A percentile compares a stretch with the other conserved stretches of the same genome.
Evolutionary conservation across 495 filamentous ascomycete species (phyloP).

Genomic region (Eremomyces bilateralis): DNA sequence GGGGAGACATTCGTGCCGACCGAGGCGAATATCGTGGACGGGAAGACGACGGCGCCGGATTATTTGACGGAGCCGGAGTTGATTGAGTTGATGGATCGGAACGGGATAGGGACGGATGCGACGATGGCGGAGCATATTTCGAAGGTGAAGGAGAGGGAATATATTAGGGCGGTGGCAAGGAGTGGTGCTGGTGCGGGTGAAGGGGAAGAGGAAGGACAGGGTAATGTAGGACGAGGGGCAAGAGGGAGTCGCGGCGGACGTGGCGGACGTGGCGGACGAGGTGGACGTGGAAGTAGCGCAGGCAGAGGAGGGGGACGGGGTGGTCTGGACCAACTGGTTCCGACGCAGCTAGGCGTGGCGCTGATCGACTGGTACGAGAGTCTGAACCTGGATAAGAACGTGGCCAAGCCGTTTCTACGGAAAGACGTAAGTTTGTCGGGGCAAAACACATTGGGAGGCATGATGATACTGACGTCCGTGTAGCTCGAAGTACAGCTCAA

Average conservation of each 20-base stretch:
- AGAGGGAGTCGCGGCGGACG: conserved; percentile 25
- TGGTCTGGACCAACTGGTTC: conserved; percentile 68
- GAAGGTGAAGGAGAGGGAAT: conserved; percentile 76
- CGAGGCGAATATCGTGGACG: conserved; percentile 73
- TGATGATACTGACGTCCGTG: conserved; percentile 2
- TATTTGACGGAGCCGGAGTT: conserved; percentile 91
- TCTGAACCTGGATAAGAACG: conserved; percentile 70
- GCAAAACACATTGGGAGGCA: not conserved
- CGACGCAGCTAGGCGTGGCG: conserved; percentile 72
- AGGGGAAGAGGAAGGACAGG: conserved; percentile 19
- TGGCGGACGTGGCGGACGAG: conserved; percentile 21
- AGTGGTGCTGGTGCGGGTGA: conserved; percentile 20
- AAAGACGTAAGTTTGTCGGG: conserved; percentile 38
- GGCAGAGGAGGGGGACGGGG: conserved; percentile 23
- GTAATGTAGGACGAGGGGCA: conserved; percentile 10
- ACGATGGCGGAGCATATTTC: conserved; percentile 98
- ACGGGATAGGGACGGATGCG: conserved; percentile 94
- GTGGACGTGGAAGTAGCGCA: conserved; percentile 19
- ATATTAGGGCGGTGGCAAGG: conserved; percentile 45
- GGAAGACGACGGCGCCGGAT: conserved; percentile 60
- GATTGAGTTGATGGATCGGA: conserved; percentile 96
- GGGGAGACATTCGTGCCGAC: conserved; percentile 73
- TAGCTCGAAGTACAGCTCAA: conserved; percentile 85
- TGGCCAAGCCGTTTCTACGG: conserved; percentile 89
- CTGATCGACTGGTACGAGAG: conserved; percentile 84